Conservation (phyloP, 352 stramenopile species). For the Globisporangium mamillatum region DNA sequence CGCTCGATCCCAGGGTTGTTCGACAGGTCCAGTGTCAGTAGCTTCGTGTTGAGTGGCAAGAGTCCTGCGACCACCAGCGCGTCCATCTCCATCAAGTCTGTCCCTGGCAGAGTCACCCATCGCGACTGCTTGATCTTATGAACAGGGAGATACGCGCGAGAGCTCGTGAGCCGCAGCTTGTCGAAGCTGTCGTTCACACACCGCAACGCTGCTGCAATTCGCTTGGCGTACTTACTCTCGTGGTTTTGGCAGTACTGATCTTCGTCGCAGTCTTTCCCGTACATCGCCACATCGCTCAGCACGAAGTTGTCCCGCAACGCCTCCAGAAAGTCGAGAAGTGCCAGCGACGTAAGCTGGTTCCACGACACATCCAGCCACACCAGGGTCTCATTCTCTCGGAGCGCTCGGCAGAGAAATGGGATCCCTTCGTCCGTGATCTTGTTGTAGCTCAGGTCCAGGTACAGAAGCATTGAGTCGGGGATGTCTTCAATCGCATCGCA, state of each 20-base stretch:
- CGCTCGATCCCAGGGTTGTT: constrained; percentile 50
- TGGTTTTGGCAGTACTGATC: constrained; percentile 54
- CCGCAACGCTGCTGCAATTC: constrained; percentile 43
- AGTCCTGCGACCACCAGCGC: constrained; percentile 58
- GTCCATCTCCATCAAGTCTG: constrained; percentile 54
- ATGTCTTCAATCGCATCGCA: constrained; percentile 57
- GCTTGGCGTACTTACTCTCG: constrained; percentile 47
- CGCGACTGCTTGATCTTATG: constrained; percentile 63
- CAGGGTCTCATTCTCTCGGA: constrained; percentile 75
- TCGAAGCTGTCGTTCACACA: constrained; percentile 55
- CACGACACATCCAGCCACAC: constrained; percentile 59
- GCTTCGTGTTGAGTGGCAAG: constrained; percentile 44
- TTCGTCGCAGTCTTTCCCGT: constrained; percentile 49
- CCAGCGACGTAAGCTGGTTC: constrained; percentile 52
- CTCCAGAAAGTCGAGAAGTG: constrained; percentile 38
- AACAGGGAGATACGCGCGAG: constrained; percentile 42
- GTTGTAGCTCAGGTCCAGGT: constrained; percentile 60
- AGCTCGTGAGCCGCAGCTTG: constrained; percentile 37
- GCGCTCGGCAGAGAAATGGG: constrained; percentile 32
- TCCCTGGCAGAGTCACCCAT: constrained; percentile 41
- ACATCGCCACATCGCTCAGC: constrained; percentile 44
- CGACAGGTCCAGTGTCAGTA: constrained; percentile 67
- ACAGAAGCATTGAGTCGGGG: constrained; percentile 55
- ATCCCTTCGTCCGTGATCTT: constrained; percentile 43
- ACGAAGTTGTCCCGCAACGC: constrained; percentile 59